These are phyloP conservation scores for Syzygium aqueum DNA, from an alignment of 345 rosid species.

Conservation along the genomic window DNA sequence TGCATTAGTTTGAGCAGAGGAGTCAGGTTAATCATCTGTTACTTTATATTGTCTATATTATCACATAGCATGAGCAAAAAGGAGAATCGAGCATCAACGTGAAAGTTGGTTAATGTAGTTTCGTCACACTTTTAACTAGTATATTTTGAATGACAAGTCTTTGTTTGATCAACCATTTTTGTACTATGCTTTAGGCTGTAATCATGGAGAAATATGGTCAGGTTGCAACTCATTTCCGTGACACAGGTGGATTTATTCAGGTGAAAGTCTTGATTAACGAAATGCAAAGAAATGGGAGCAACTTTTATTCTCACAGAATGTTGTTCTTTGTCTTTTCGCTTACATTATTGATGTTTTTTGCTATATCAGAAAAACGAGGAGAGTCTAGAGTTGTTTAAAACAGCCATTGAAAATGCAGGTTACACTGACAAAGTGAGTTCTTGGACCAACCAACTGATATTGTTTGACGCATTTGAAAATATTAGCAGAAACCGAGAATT, in stretches of 20 bases:
- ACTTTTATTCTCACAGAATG: neutral
- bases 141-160: neutral
- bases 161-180: neutral
- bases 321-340: neutral
- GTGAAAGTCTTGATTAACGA: slow-evolving; percentile 3
- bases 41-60: too few species aligned
- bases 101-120: neutral
- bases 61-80: neutral
- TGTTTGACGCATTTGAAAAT: too few species aligned
- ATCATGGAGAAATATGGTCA: slow-evolving; percentile 95
- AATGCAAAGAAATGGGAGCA: neutral
- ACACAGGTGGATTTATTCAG: slow-evolving; percentile 95
- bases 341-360: neutral
- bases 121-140: neutral
- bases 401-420: slow-evolving; percentile 88
- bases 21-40: too few species aligned
- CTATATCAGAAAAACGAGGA: slow-evolving; percentile 76
- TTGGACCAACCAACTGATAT: neutral
- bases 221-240: slow-evolving; percentile 95
- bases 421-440: slow-evolving; percentile 69
- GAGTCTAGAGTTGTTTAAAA: slow-evolving; percentile 83
- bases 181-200: slow-evolving; percentile 29
- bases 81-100: neutral
- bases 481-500: too few species aligned
- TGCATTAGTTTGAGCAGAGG: neutral